phyloP scores from a whole-genome alignment of 1,284 basidiomycete species.

The Grifola frondosa region DNA sequence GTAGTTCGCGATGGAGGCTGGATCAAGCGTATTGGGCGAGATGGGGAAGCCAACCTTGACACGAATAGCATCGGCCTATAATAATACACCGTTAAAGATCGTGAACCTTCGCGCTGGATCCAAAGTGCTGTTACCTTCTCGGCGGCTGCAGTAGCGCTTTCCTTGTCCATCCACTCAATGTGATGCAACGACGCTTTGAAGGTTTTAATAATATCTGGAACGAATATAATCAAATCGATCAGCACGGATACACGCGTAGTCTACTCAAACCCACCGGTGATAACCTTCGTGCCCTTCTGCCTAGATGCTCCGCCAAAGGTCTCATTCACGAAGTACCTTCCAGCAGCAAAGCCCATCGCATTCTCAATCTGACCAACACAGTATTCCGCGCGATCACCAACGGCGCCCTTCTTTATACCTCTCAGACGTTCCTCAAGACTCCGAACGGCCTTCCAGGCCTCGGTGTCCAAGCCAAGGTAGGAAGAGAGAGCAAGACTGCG shows the following conservation, averaged over 20 bases:
- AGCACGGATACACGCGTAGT: not conserved
- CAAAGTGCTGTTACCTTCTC: slow-evolving; percentile 60
- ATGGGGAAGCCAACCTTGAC: slow-evolving; percentile 90
- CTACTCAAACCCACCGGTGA: slow-evolving; percentile 53
- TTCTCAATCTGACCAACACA: slow-evolving; percentile 66
- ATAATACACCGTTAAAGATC: not conserved
- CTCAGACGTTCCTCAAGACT: slow-evolving; percentile 69
- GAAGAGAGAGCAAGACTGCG: slow-evolving; percentile 63
- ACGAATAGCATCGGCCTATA: slow-evolving; percentile 70
- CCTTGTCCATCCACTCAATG: slow-evolving; percentile 91
- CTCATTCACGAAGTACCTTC: slow-evolving; percentile 83
- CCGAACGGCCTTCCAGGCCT: slow-evolving; percentile 74
- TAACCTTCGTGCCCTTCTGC: slow-evolving; percentile 81
- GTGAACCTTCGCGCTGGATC: too few species aligned
- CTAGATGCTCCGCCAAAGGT: slow-evolving; percentile 85
- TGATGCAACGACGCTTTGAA: slow-evolving; percentile 81
- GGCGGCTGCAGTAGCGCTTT: slow-evolving; percentile 80
- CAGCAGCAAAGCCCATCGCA: slow-evolving; percentile 72
- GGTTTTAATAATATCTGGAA: slow-evolving; percentile 72
- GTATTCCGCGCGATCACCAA: slow-evolving; percentile 80
- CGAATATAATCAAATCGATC: slow-evolving; percentile 6
- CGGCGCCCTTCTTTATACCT: slow-evolving; percentile 86
- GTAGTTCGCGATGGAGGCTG: slow-evolving; percentile 71
- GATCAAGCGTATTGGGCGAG: slow-evolving; percentile 78
- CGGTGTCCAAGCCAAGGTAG: slow-evolving; percentile 70